Percentiles rank a stretch among this genome's conserved stretches.
Evolutionary conservation across 2,329 filamentous ascomycete species (phyloP).

Genomic region (Neoascochyta sp.): DNA sequence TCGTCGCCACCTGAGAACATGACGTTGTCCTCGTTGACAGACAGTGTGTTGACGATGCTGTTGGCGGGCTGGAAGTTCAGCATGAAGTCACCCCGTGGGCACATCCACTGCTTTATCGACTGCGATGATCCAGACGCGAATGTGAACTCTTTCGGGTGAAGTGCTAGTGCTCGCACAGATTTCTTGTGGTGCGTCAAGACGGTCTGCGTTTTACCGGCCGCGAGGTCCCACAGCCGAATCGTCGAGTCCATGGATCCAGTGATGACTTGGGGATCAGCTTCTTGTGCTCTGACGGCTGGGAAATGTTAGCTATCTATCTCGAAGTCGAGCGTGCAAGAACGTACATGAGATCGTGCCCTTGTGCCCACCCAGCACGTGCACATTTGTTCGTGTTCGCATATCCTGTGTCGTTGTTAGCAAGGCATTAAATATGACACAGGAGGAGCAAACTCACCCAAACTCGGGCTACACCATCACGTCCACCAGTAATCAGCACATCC

Average conservation of each 20-base stretch:
- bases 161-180: conserved; percentile 78
- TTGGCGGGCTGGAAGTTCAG: conserved; percentile 98
- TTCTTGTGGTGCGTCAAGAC: conserved; percentile 98
- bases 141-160: conserved; percentile 90
- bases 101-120: conserved; percentile 99
- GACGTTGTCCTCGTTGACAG: conserved; percentile 92
- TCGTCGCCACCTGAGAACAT: conserved; percentile 95
- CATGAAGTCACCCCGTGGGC: conserved; percentile 96
- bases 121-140: conserved; percentile 90
- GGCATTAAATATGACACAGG: too few species aligned
- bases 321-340: too few species aligned
- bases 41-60: conserved; percentile 88
- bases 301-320: too few species aligned
- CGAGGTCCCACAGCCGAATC: conserved; percentile 76
- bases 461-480: conserved; percentile 86
- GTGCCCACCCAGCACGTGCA: conserved; percentile 89
- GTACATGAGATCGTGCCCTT: conserved; percentile 82
- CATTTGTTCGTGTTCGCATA: conserved; percentile 89
- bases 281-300: conserved; percentile 93
- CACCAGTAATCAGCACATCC: conserved; percentile 91
- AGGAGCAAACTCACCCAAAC: too few species aligned
- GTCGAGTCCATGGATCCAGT: conserved; percentile 77
- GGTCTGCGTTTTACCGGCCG: conserved; percentile 92
- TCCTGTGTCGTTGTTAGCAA: too few species aligned
- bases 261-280: conserved; percentile 94